Conservation (phyloP, 345 rosid species). For the Eucalyptus marginata region DNA sequence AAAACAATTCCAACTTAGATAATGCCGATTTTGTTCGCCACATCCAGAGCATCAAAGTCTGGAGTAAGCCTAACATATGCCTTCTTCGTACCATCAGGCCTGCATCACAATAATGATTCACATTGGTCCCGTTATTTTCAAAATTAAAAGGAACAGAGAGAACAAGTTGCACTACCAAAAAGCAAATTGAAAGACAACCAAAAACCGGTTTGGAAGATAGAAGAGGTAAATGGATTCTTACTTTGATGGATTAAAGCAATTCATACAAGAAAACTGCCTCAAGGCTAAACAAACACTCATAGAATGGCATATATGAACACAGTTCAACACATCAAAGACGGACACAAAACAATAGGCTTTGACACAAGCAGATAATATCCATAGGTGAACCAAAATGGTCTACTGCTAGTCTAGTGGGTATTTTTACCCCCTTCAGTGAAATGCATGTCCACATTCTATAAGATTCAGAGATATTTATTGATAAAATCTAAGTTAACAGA, state of each 20-base stretch:
- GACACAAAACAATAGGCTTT: neutral
- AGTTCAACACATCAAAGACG: neutral
- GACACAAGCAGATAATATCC: neutral
- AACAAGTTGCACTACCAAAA: neutral
- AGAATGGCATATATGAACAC: neutral
- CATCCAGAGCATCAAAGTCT: slow-evolving; percentile 86
- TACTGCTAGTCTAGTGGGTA: neutral
- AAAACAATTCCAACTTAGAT: slow-evolving; percentile 21
- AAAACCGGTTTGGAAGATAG: neutral
- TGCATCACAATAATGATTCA: neutral
- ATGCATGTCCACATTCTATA: neutral
- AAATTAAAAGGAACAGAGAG: neutral
- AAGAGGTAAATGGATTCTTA: neutral
- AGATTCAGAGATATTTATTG: neutral
- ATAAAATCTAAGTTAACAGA: neutral
- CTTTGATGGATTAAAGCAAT: neutral
- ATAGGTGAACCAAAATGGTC: neutral
- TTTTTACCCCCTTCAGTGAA: neutral
- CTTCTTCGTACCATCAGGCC: slow-evolving; percentile 94
- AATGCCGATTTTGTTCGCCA: slow-evolving; percentile 96
- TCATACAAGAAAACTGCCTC: neutral
- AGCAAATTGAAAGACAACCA: neutral
- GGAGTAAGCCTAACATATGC: slow-evolving; percentile 92
- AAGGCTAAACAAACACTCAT: neutral
- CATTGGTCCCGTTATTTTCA: neutral